A percentile compares a stretch with the other conserved stretches of the same genome.
phyloP scores from a whole-genome alignment of 768 basidiomycete genomes.

The Suillus weaverae region DNA sequence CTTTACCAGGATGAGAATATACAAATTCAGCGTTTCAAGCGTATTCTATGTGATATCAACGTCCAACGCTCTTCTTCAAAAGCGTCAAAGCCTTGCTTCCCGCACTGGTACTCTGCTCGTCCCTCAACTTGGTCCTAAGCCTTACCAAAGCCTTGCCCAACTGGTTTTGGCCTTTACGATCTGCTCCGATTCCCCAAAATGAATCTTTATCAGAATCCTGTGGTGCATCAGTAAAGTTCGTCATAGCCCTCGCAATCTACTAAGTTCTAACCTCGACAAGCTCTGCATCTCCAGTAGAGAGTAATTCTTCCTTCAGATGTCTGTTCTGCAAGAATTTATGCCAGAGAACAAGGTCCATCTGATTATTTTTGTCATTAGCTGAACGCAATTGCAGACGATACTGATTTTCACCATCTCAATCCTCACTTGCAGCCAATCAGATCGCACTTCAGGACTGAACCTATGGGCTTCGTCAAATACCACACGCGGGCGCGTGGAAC shows the following conservation, averaged over 20 bases:
- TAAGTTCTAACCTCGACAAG: constrained; percentile 37
- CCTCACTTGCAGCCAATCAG: constrained; percentile 36
- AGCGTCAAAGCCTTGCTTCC: neutral
- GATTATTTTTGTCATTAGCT: neutral
- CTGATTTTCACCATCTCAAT: constrained; percentile 29
- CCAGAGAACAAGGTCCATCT: constrained; percentile 42
- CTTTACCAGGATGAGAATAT: neutral
- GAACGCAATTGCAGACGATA: neutral
- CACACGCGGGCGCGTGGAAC: constrained; percentile 31
- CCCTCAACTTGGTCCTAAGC: constrained; percentile 34
- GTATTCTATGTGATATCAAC: neutral
- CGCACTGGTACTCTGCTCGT: constrained; percentile 9
- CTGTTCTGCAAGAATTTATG: constrained; percentile 43
- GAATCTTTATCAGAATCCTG: constrained; percentile 11
- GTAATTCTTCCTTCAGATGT: constrained; percentile 34
- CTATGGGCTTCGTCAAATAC: constrained; percentile 37
- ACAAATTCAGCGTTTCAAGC: neutral
- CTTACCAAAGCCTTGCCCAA: constrained; percentile 42
- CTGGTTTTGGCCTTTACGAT: constrained; percentile 40
- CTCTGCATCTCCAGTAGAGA: constrained; percentile 38
- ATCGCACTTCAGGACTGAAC: constrained; percentile 36
- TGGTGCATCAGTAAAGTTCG: constrained; percentile 15
- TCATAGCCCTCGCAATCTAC: constrained; percentile 8
- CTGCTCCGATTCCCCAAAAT: constrained; percentile 43
- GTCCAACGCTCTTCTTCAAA: neutral